phyloP scores from a whole-genome alignment of 257 asterid species.

The Mitragyna speciosa region DNA sequence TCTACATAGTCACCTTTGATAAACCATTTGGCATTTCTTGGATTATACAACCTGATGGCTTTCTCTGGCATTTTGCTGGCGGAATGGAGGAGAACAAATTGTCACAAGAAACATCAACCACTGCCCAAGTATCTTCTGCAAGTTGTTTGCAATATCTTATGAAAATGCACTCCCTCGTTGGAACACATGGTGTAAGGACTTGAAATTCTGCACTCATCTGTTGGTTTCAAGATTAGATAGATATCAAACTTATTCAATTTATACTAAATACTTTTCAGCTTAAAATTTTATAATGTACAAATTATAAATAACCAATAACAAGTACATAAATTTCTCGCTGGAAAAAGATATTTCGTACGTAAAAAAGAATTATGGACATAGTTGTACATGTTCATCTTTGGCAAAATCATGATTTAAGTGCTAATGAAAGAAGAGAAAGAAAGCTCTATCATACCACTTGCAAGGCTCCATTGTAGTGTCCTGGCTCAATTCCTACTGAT shows the following conservation, averaged over 20 bases:
- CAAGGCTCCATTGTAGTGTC: conserved; percentile 36
- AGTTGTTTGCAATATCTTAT: conserved; percentile 37
- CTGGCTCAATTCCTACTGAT: conserved; percentile 34
- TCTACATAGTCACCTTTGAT: conserved; percentile 39
- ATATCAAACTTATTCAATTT: not conserved
- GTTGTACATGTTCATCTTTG: not conserved
- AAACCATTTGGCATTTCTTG: conserved; percentile 39
- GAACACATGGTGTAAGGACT: conserved; percentile 46
- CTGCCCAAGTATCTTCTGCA: conserved; percentile 42
- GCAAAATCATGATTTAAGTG: not conserved
- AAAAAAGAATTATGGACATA: not conserved
- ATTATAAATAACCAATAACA: no score
- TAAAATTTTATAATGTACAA: no score
- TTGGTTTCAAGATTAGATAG: no score
- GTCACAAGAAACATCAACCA: conserved; percentile 58
- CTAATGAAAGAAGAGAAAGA: not conserved
- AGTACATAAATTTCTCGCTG: not conserved
- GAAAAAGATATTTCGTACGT: not conserved
- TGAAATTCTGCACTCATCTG: conserved; percentile 59
- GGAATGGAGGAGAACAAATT: conserved; percentile 1
- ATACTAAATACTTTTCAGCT: not conserved
- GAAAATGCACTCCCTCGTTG: conserved; percentile 47
- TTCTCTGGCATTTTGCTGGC: conserved; percentile 29
- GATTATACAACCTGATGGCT: conserved; percentile 64
- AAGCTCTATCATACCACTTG: conserved; percentile 33